Conservation (phyloP, 495 filamentous ascomycete genomes). For the Lichina pygmaea region DNA sequence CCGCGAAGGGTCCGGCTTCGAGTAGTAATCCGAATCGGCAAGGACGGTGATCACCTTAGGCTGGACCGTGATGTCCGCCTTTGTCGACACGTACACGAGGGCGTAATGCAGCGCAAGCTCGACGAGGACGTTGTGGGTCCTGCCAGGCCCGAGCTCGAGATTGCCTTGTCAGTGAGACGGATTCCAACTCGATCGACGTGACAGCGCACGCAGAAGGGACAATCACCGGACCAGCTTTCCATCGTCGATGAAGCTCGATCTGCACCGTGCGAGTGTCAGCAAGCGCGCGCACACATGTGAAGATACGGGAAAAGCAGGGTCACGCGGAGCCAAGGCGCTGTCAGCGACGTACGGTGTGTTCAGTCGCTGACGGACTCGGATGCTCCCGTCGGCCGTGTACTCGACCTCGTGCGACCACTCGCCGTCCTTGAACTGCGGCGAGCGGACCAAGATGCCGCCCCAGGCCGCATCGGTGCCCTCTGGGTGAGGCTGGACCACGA, state of each 20-base stretch:
- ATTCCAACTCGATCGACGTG: too few relatives aligned
- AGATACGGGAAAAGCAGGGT: too few relatives aligned
- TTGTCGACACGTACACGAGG: constrained; percentile 45
- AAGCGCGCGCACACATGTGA: too few relatives aligned
- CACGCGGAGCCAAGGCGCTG: too few relatives aligned
- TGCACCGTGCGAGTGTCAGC: too few relatives aligned
- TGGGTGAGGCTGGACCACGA: constrained; percentile 34
- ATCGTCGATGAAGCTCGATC: too few relatives aligned
- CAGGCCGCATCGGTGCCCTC: constrained; percentile 24
- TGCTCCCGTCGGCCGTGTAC: background rate
- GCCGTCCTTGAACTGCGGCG: constrained; percentile 70
- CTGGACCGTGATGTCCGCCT: constrained; percentile 22
- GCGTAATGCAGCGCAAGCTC: constrained; percentile 73
- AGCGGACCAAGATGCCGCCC: constrained; percentile 53
- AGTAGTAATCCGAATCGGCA: constrained; percentile 93
- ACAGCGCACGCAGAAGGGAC: too few relatives aligned
- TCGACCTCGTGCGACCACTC: constrained; percentile 65
- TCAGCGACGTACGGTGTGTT: too few relatives aligned
- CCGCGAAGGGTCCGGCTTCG: constrained; percentile 26
- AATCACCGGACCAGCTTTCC: too few relatives aligned
- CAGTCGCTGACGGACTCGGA: too few relatives aligned
- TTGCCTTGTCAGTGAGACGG: too few relatives aligned
- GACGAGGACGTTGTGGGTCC: constrained; percentile 45
- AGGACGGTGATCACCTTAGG: constrained; percentile 61
- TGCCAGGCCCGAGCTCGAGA: too few relatives aligned